Percentiles rank a stretch among this genome's conserved stretches.
These are phyloP conservation scores for Rhodotorula sphaerocarpa DNA, from an alignment of 768 basidiomycete genomes.

Conservation along the genomic window DNA sequence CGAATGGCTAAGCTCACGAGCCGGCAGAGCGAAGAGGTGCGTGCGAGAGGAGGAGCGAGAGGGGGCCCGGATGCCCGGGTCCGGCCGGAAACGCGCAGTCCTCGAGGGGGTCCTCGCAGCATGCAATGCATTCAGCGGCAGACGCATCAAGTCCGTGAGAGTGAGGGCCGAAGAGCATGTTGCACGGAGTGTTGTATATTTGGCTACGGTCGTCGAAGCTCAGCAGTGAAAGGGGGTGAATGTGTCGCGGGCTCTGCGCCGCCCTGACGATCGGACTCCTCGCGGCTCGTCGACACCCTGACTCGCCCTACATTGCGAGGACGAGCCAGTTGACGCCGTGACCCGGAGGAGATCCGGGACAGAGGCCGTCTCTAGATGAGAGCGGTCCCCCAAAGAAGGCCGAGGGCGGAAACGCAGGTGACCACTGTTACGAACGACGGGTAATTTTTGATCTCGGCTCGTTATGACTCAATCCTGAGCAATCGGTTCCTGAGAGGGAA, in stretches of 20 bases:
- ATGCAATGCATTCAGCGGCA: no score
- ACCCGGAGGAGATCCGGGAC: neutral
- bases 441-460: neutral
- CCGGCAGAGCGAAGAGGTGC: no score
- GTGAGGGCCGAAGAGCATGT: no score
- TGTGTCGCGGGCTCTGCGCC: neutral
- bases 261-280: neutral
- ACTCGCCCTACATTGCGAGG: neutral
- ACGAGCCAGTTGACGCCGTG: conserved; percentile 11
- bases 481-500: conserved; percentile 14
- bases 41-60: no score
- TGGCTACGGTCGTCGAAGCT: no score
- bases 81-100: no score
- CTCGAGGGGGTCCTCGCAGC: no score
- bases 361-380: neutral
- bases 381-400: neutral
- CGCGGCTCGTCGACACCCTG: conserved; percentile 6
- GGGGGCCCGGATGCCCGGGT: no score
- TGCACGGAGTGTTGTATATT: no score
- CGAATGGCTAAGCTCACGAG: no score
- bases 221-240: no score
- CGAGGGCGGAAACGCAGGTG: neutral
- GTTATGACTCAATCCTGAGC: conserved; percentile 26
- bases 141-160: no score
- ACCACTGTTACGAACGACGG: neutral